Percentiles rank a stretch among this genome's conserved stretches.
Evolutionary conservation across 1,284 basidiomycete genomes (phyloP).

Genomic region (Taiwanofungus camphoratus): DNA sequence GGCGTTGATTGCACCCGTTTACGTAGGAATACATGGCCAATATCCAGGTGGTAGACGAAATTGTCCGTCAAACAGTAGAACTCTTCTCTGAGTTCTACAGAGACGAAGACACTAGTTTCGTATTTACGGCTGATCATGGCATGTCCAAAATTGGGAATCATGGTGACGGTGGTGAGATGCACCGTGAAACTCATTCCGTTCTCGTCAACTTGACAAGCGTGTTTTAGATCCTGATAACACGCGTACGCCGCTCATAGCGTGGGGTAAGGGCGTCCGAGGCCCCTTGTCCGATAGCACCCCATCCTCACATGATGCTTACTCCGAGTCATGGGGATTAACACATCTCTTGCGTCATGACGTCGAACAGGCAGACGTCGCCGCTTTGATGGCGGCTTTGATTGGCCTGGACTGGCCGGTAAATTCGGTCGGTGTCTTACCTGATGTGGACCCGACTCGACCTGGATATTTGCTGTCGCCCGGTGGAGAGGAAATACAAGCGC

Average conservation of each 20-base stretch:
- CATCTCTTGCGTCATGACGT: constrained; percentile 65
- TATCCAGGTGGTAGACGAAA: constrained; percentile 75
- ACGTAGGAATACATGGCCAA: constrained; percentile 81
- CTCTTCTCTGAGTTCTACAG: constrained; percentile 63
- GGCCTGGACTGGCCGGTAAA: constrained; percentile 73
- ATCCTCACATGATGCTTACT: constrained; percentile 68
- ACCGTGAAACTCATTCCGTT: neutral
- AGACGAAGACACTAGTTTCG: constrained; percentile 67
- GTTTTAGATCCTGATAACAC: constrained; percentile 79
- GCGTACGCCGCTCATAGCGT: constrained; percentile 78
- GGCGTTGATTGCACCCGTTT: neutral
- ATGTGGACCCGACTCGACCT: constrained; percentile 48
- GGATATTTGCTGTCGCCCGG: constrained; percentile 45
- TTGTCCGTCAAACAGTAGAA: constrained; percentile 65
- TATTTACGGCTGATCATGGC: constrained; percentile 89
- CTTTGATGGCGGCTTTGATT: constrained; percentile 73
- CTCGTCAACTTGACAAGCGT: neutral
- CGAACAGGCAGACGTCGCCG: constrained; percentile 81
- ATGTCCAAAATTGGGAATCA: constrained; percentile 90
- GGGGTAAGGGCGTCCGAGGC: constrained; percentile 74
- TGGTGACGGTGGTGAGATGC: constrained; percentile 70
- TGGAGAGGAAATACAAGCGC: constrained; percentile 42
- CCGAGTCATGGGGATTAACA: constrained; percentile 52
- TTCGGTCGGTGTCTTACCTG: constrained; percentile 70
- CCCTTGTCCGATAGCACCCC: constrained; percentile 50